Evolutionary conservation across 495 filamentous ascomycete species (phyloP), one percentile per base, ranked within the genome.

Genomic region (Aspergillus hancockii): DNA sequence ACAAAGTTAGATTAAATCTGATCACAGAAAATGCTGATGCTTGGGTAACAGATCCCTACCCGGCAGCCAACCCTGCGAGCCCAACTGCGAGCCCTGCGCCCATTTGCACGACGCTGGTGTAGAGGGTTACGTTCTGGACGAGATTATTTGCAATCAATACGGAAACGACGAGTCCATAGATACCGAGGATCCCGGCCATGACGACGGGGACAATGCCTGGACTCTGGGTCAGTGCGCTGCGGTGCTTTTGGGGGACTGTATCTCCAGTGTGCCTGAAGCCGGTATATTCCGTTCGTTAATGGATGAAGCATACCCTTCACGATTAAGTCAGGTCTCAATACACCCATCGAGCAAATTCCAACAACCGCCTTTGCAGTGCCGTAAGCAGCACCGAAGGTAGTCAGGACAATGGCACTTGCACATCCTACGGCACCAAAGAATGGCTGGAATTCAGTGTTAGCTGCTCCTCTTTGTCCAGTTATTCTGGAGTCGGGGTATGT

Each of bases 101-200:
- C 55, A 98, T 85, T 74, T 98, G 95, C 68, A 98, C 94, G 82
- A 98, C 97, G 55, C 90, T 88, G 50, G 92, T 93, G 82, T 89
- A 98, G 52, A 98, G 86, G 54, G 95, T 81, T 58, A 90, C 79
- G 55, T 88, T 63, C 79, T 98, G 95, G 61, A 79, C 82, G 64
- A 98, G 82, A 66, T 87, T 86, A 76, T 95, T 93, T 67, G 95
- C 97, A 75, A 98, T 93, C 71, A 98, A 78, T 76, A 98, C 94
- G 4, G 93, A 97, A 55, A 98, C 94, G 80, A 98, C 94, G 53
- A 98, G 86, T 68, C 94, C 94, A 83, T 98, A 98, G 79, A 98
- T 98, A 88, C 90, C 95, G 77, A 98, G 97, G 80, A 98, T 98
- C 97, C 94, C 94, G 82, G 94, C 94, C 94, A 98, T 98, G 85